These are phyloP conservation scores for Fusarium penzigii DNA, from an alignment of 2,329 filamentous ascomycete genomes.

Conservation along the genomic window DNA sequence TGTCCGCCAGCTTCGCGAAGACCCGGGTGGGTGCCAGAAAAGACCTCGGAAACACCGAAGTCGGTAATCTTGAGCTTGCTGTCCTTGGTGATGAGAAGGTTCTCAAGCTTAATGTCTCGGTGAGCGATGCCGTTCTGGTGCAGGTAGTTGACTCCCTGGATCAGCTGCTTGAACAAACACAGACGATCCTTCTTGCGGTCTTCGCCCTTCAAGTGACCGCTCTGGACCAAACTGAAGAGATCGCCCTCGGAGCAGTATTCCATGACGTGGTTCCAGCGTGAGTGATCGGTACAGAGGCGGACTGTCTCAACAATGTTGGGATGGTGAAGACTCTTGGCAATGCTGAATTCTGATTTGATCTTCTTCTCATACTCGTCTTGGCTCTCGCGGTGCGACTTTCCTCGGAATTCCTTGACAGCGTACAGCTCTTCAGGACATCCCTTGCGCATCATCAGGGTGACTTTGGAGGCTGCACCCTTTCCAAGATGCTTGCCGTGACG, in stretches of 20 bases:
- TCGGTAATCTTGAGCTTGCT: slow-evolving; percentile 89
- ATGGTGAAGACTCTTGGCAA: slow-evolving; percentile 81
- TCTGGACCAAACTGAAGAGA: slow-evolving; percentile 72
- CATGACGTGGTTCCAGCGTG: slow-evolving; percentile 90
- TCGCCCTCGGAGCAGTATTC: slow-evolving; percentile 86
- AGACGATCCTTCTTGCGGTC: slow-evolving; percentile 69
- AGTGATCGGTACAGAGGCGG: slow-evolving; percentile 71
- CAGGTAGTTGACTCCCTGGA: slow-evolving; percentile 80
- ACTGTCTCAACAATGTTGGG: slow-evolving; percentile 85
- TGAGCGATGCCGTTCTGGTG: slow-evolving; percentile 85
- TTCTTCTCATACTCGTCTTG: slow-evolving; percentile 80
- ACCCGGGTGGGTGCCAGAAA: slow-evolving; percentile 79
- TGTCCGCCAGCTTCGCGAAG: slow-evolving; percentile 70
- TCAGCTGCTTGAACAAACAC: slow-evolving; percentile 87
- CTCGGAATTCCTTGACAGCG: slow-evolving; percentile 86
- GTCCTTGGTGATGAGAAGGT: slow-evolving; percentile 75
- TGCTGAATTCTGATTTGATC: slow-evolving; percentile 88
- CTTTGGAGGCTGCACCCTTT: slow-evolving; percentile 80
- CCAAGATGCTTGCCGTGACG: slow-evolving; percentile 75
- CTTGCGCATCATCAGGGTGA: slow-evolving; percentile 77
- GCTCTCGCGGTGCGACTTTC: slow-evolving; percentile 68
- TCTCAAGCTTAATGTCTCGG: slow-evolving; percentile 89
- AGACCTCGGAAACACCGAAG: slow-evolving; percentile 87
- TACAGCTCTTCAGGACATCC: slow-evolving; percentile 66
- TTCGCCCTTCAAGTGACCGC: slow-evolving; percentile 64